A percentile compares a stretch with the other conserved stretches of the same genome.
Conservation (phyloP, 768 basidiomycete genomes). For the Boletus subparvulus region DNA sequence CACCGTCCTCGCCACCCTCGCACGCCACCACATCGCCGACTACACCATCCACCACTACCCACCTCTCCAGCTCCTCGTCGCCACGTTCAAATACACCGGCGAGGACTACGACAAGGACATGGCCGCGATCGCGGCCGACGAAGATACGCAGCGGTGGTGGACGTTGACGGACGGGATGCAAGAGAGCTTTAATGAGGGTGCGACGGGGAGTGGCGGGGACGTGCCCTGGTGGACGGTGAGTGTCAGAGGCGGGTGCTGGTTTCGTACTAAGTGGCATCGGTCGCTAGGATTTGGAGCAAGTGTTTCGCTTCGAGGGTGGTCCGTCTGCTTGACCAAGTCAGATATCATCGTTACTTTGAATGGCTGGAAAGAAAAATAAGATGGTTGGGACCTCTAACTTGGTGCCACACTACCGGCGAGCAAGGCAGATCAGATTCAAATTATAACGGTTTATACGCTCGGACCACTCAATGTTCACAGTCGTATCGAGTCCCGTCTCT, state of each 20-base stretch:
- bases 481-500: too few relatives aligned
- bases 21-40: constrained; percentile 63
- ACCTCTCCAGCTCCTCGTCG: constrained; percentile 64
- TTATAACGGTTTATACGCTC: too few relatives aligned
- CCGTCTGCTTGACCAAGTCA: constrained; percentile 4
- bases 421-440: too few relatives aligned
- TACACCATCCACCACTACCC: constrained; percentile 76
- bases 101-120: constrained; percentile 65
- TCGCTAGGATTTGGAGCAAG: constrained; percentile 56
- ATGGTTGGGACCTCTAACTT: too few relatives aligned
- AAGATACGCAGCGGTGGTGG: constrained; percentile 79
- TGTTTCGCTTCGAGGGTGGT: constrained; percentile 64
- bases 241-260: background rate
- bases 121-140: constrained; percentile 58
- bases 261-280: background rate
- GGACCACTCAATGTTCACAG: too few relatives aligned
- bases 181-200: constrained; percentile 68
- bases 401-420: too few relatives aligned
- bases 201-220: constrained; percentile 64
- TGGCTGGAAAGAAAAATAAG: too few relatives aligned
- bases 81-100: constrained; percentile 76
- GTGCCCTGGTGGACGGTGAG: constrained; percentile 71
- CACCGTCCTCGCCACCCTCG: constrained; percentile 60
- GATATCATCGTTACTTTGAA: too few relatives aligned
- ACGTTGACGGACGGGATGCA: constrained; percentile 75